phyloP scores from a whole-genome alignment of 2,329 filamentous ascomycete species.

The Penicillium sclerotigenum region DNA sequence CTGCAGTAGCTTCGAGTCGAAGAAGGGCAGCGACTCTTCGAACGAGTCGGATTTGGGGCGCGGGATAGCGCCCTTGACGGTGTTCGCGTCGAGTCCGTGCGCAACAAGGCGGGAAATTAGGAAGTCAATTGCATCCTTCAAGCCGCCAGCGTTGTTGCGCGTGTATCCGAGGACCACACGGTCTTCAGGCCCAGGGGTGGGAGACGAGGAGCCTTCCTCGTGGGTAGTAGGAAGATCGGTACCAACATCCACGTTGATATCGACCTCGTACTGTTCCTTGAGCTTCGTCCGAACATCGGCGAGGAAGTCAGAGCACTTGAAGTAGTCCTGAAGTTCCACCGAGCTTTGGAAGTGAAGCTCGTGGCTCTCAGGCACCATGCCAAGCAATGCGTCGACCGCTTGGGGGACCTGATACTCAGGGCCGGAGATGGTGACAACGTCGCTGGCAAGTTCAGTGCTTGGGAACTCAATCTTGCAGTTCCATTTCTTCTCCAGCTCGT shows the following conservation, averaged over 20 bases:
- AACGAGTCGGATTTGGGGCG: constrained; percentile 99
- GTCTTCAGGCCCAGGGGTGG: constrained; percentile 50
- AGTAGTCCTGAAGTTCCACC: constrained; percentile 71
- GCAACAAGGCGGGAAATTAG: constrained; percentile 81
- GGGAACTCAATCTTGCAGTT: constrained; percentile 99
- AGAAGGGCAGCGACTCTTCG: constrained; percentile 93
- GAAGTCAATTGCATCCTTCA: constrained; percentile 95
- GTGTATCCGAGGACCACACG: constrained; percentile 77
- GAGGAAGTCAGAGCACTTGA: constrained; percentile 77
- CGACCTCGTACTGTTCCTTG: constrained; percentile 87
- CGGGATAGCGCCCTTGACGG: constrained; percentile 90
- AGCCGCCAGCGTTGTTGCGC: constrained; percentile 90
- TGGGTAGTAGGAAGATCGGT: constrained; percentile 27
- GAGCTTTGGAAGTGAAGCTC: constrained; percentile 80
- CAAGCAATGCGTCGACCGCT: constrained; percentile 92
- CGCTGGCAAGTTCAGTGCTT: constrained; percentile 94
- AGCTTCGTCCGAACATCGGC: constrained; percentile 78
- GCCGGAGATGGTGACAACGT: constrained; percentile 91
- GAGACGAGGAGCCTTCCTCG: constrained; percentile 40
- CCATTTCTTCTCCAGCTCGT: constrained; percentile 97
- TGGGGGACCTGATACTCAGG: constrained; percentile 98
- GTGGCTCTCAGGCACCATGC: constrained; percentile 96
- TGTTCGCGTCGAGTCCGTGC: constrained; percentile 79
- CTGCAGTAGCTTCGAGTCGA: constrained; percentile 93
- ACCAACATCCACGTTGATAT: constrained; percentile 66